Base-by-base conservation (phyloP, 306 rosid species). In the Vigna trinervia region DNA sequence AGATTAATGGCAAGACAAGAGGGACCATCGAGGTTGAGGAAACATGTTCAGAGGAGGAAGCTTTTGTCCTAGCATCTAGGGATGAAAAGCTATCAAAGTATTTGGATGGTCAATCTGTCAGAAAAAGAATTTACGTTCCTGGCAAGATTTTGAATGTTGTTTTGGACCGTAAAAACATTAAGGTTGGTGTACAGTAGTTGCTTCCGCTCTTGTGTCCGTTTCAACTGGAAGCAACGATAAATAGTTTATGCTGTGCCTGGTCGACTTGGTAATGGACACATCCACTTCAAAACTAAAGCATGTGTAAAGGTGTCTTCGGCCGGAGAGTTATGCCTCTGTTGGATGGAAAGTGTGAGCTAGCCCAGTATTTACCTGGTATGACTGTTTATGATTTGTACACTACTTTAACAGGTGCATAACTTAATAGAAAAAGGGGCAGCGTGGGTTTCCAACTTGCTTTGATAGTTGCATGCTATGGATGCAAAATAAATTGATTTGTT, bases 1-100 rank as follows among this genome's bases (percentile, higher is more conserved):
- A 95, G 84, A 90, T 95, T 79, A 95, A 95, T 43, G 99, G 99
- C 76, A 95, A 90, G 88, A 95, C 91, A 14, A 89, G 99, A 88
- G 99, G 99, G 76, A 95, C 94, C 80, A 86, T 95, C 76, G 82
- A 83, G 82, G 88, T 92, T 30, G 97, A 95, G 84, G 89, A 92
- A 85, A 90, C 87, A 54, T 92, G 97, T 72, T 84, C 93, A 15
- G 99, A 90, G 84, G 97, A 89, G 61, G 96, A 88, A 38, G 99
- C 96, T 71, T 89, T 89, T 80, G 78, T 68, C 64, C 69, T 89
- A 58, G 99, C 97, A 53, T 84, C 79, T 4, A 71, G 46, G 77
- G 97, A 95, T 80, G 97, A 87, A 76, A 95, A 95, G 62, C 83
- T 95, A 62, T 83, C 94, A 69, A 95, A 89, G 84, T 92, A 84